Evolutionary conservation across 176 grass and related monocot genomes (phyloP).

Genomic region (Oryza meridionalis): DNA sequence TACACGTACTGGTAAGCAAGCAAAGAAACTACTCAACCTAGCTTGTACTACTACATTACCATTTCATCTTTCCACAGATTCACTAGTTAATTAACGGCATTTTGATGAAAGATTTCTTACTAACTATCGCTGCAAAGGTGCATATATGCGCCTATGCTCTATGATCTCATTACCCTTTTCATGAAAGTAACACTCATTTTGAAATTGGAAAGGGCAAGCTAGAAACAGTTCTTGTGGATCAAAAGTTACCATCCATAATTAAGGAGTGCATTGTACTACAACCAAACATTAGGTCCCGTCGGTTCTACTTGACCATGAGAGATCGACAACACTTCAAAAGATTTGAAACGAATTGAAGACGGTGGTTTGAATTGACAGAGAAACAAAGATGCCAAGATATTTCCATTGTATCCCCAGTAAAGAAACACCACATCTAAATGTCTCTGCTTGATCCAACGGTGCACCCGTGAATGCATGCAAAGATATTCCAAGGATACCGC

Average conservation of each 20-base stretch:
- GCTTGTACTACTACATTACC: not conserved
- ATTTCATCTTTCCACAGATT: not conserved
- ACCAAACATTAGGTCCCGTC: not conserved
- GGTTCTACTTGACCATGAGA: not conserved
- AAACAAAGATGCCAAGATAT: slow-evolving; percentile 6
- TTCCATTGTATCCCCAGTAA: not conserved
- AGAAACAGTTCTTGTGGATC: not conserved
- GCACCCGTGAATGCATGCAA: not conserved
- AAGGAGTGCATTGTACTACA: slow-evolving; percentile 8
- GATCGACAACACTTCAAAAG: slow-evolving; percentile 3
- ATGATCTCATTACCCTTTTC: not conserved
- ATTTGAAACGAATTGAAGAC: slow-evolving; percentile 11
- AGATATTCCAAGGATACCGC: not conserved
- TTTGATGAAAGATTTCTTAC: not conserved
- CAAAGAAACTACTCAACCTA: not conserved
- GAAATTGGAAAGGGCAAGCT: not conserved
- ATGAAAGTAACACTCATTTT: not conserved
- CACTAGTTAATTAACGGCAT: not conserved
- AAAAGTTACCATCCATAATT: not conserved
- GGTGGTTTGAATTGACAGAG: not conserved
- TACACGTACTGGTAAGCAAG: not conserved
- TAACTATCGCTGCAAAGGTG: not conserved
- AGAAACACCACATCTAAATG: not conserved
- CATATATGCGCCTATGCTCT: not conserved
- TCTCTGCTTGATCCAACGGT: not conserved